phyloP scores from a whole-genome alignment of 306 rosid genomes.

The Cucurbita pepo region DNA sequence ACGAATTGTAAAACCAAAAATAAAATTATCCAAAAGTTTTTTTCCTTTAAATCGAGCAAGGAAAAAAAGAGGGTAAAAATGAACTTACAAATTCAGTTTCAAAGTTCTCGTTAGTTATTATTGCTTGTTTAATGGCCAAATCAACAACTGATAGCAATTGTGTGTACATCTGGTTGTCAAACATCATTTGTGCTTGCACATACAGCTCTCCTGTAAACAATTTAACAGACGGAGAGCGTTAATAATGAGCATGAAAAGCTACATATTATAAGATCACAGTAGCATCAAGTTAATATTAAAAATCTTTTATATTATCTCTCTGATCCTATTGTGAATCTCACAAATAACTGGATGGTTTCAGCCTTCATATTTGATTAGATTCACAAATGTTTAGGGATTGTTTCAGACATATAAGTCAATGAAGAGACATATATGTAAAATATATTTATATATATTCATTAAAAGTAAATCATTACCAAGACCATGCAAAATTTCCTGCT shows the following conservation, averaged over 20 bases:
- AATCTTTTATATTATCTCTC: background rate
- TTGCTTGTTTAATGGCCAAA: slow-evolving; percentile 62
- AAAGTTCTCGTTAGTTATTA: slow-evolving; percentile 40
- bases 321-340: background rate
- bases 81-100: slow-evolving; percentile 82
- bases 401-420: background rate
- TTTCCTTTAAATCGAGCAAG: background rate
- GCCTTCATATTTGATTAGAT: background rate
- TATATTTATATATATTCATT: background rate
- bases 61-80: background rate
- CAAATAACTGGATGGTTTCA: background rate
- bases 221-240: slow-evolving; percentile 1
- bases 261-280: background rate
- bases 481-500: slow-evolving; percentile 83
- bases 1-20: background rate
- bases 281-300: background rate
- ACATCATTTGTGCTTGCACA: slow-evolving; percentile 72
- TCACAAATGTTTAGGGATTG: background rate
- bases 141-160: slow-evolving; percentile 49
- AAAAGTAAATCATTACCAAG: slow-evolving; percentile 58
- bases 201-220: slow-evolving; percentile 64
- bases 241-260: background rate
- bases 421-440: background rate
- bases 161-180: slow-evolving; percentile 50
- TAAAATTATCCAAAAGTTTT: background rate